Percentiles rank a stretch among this genome's conserved stretches.
phyloP scores from a whole-genome alignment of 169 alveolate genomes.

The Cryptosporidium xiaoi region DNA sequence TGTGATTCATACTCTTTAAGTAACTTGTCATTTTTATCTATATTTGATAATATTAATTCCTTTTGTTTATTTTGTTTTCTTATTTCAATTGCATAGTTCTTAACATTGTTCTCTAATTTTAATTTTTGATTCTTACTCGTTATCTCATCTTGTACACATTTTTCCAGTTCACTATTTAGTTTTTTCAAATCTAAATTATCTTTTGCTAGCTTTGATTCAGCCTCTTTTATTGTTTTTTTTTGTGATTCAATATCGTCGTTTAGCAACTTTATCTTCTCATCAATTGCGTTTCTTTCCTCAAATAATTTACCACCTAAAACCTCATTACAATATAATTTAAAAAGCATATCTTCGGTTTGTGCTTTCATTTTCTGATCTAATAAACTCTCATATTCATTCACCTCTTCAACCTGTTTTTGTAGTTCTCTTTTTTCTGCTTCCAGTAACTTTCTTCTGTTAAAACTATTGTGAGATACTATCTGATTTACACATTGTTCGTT shows the following conservation, averaged over 20 bases:
- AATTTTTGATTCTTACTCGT: conserved; percentile 7
- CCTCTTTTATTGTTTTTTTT: conserved; percentile 28
- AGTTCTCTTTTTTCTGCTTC: conserved; percentile 75
- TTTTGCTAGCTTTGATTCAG: conserved; percentile 30
- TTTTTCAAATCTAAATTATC: conserved; percentile 27
- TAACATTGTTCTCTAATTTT: conserved; percentile 11
- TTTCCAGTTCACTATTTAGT: conserved; percentile 11
- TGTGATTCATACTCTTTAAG: conserved; percentile 6
- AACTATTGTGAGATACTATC: conserved; percentile 71
- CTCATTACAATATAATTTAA: conserved; percentile 53
- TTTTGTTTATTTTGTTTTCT: conserved; percentile 20
- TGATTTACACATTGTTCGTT: conserved; percentile 66
- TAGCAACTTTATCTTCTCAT: conserved; percentile 15
- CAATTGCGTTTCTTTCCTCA: conserved; percentile 8
- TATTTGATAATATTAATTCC: background rate
- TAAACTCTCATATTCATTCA: conserved; percentile 54
- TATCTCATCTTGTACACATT: conserved; percentile 15
- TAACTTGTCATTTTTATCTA: conserved; percentile 25
- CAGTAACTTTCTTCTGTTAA: conserved; percentile 68
- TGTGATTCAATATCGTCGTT: conserved; percentile 3
- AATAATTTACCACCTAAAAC: conserved; percentile 38
- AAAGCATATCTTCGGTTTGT: conserved; percentile 9
- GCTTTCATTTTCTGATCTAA: background rate
- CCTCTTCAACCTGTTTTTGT: conserved; percentile 74
- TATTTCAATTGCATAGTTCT: conserved; percentile 8